Evolutionary conservation across 768 basidiomycete species (phyloP), one percentile per base, ranked within the genome.

Genomic region (Termitomyces sp.): DNA sequence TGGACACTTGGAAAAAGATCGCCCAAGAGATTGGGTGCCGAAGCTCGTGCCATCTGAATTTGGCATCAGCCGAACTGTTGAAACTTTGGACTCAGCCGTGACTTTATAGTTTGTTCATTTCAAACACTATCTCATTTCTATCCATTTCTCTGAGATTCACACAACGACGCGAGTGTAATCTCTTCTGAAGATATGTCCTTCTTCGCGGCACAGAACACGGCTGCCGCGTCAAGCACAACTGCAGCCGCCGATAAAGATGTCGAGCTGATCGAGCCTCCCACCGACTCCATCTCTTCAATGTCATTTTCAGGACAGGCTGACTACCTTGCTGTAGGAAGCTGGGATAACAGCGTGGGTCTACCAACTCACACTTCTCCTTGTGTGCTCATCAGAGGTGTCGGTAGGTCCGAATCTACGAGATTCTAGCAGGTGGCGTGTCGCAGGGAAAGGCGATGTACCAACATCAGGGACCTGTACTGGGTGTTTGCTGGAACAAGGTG

Each of bases 341-440:
- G 96, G 96, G 91, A 92, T 70, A 95, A 94, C 71, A 92, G 92
- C 74, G 95, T 94, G 66, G 47, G 85, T 74, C 14, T 14, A 40
- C 29, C n/a, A 20, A 17, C 17, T 20, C 45, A 15, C 29, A 10
- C 32, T 17, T 48, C 40, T 17, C 34, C 36, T 54, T 49, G 38
- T 43, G 50, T 31, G 25, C 47, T 62, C 57, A 58, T 70, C 58
- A 48, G 67, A 42, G 57, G 61, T 51, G 58, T 57, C 9, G 59
- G 62, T 62, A 96, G 92, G 94, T 97, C 34, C 86, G 95, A 51
- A 82, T 98, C 49, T 98, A 98, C 74, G 93, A 96, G 77, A 88
- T 98, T 58, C 87, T 87, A 36, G 79, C 85, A 32, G 82, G 81
- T 12, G 91, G 92, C 25, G 89, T 91, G 68, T 88, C 90, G 1